Evolutionary conservation across 495 filamentous ascomycete species (phyloP).

Genomic region (Penicillium ucsense): DNA sequence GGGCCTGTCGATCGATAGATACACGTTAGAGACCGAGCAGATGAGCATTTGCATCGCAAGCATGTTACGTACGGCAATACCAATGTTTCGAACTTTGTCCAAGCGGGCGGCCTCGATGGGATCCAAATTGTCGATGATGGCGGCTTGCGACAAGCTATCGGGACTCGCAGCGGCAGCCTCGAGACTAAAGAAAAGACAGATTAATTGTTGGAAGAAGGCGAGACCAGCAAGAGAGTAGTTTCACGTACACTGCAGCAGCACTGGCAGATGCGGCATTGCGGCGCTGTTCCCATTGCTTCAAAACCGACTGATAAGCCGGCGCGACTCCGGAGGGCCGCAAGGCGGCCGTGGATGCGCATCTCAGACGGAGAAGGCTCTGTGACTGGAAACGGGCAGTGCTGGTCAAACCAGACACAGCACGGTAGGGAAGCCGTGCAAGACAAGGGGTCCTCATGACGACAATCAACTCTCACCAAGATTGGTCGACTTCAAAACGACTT

Average conservation of each 20-base stretch:
- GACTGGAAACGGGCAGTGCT: conserved; percentile 33
- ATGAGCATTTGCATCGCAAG: neutral
- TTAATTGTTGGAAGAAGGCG: neutral
- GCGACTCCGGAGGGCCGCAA: conserved; percentile 32
- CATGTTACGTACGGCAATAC: conserved; percentile 69
- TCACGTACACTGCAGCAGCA: conserved; percentile 34
- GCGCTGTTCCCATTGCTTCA: conserved; percentile 30
- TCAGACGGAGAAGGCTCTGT: conserved; percentile 24
- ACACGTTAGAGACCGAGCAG: conserved; percentile 5
- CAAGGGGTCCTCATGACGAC: conserved; percentile 37
- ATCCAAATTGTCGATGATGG: conserved; percentile 63
- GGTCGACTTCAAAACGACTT: conserved; percentile 17
- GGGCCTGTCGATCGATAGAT: conserved; percentile 49
- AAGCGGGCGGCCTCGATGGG: conserved; percentile 69
- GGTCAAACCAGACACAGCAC: conserved; percentile 34
- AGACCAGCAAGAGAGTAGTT: neutral
- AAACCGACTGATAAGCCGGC: conserved; percentile 31
- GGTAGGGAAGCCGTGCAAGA: conserved; percentile 35
- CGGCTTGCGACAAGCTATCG: conserved; percentile 49
- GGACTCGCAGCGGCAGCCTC: conserved; percentile 56
- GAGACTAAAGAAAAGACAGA: conserved; percentile 23
- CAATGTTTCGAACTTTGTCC: conserved; percentile 82
- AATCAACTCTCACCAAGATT: conserved; percentile 21
- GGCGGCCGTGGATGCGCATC: conserved; percentile 34
- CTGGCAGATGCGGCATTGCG: conserved; percentile 34